These are phyloP conservation scores for Colletotrichum echinochloae DNA, from an alignment of 2,329 filamentous ascomycete species.

Conservation along the genomic window DNA sequence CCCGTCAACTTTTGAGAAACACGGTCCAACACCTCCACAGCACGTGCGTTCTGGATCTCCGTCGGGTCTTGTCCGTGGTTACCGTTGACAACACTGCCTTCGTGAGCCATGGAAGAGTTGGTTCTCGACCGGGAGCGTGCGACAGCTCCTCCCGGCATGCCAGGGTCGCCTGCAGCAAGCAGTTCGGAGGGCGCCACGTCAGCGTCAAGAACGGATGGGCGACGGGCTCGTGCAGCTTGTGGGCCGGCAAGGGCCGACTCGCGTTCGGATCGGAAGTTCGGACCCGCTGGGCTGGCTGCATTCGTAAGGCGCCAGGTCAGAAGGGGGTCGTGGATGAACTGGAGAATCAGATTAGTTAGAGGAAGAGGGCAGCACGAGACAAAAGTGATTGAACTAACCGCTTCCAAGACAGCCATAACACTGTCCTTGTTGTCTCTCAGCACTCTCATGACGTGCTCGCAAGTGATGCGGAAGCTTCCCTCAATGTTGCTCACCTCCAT, in stretches of 20 bases:
- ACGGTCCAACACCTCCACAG: constrained; percentile 88
- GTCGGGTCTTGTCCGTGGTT: constrained; percentile 57
- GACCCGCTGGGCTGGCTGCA: constrained; percentile 71
- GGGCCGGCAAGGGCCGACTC: constrained; percentile 65
- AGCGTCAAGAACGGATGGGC: constrained; percentile 77
- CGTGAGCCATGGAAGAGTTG: constrained; percentile 64
- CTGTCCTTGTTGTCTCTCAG: constrained; percentile 97
- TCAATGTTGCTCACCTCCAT: constrained; percentile 99
- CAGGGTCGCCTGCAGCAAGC: constrained; percentile 56
- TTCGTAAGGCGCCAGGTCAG: constrained; percentile 93
- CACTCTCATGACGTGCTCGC: constrained; percentile 98
- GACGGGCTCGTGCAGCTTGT: constrained; percentile 65
- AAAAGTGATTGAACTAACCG: constrained; percentile 71
- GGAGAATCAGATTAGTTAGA: constrained; percentile 42
- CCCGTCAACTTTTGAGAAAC: constrained; percentile 97
- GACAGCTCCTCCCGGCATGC: constrained; percentile 59
- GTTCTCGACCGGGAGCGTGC: constrained; percentile 68
- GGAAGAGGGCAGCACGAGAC: constrained; percentile 15
- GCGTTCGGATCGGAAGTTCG: constrained; percentile 74
- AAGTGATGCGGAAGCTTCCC: constrained; percentile 97
- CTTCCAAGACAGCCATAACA: constrained; percentile 97
- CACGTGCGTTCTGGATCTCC: constrained; percentile 93
- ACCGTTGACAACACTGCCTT: constrained; percentile 53
- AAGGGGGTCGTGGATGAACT: constrained; percentile 99
- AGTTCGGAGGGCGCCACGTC: constrained; percentile 71